A percentile compares a stretch with the other conserved stretches of the same genome.
These are phyloP conservation scores for Skeletonema marinoi DNA, from an alignment of 108 stramenopile species.

Conservation along the genomic window DNA sequence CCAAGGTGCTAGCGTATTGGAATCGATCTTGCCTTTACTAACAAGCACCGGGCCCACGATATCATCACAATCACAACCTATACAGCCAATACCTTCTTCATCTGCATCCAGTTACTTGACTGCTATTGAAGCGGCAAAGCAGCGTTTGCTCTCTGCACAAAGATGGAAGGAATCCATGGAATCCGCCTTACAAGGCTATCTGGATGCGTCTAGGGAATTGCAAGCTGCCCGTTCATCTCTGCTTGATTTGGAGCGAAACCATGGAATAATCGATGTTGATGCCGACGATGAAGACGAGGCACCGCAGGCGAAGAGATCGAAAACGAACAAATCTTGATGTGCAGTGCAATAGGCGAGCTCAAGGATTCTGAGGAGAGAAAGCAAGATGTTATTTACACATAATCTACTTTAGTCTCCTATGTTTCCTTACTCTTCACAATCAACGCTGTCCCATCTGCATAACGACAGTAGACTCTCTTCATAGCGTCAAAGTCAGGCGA, in stretches of 20 bases:
- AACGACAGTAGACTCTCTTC: not conserved
- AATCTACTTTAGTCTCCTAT: too few relatives aligned
- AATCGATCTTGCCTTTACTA: not conserved
- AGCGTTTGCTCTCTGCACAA: not conserved
- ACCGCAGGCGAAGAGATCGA: not conserved
- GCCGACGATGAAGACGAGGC: not conserved
- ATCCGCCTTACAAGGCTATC: not conserved
- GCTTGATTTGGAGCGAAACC: not conserved
- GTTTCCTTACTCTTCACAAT: not conserved
- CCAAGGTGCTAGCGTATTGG: not conserved
- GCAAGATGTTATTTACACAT: too few relatives aligned
- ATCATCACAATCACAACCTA: not conserved
- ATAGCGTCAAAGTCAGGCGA: not conserved
- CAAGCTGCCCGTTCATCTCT: constrained; percentile 2
- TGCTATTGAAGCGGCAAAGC: constrained; percentile 6
- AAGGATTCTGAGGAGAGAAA: too few relatives aligned
- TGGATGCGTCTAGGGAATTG: not conserved
- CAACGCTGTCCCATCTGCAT: not conserved
- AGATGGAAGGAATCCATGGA: constrained; percentile 5
- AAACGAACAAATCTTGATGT: not conserved
- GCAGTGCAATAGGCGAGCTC: too few relatives aligned
- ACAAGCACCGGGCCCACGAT: not conserved
- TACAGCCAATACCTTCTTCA: not conserved
- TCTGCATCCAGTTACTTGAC: not conserved
- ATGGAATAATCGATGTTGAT: constrained; percentile 1